Conservation (phyloP, 2,329 filamentous ascomycete genomes). For the Neofusicoccum parvum region DNA sequence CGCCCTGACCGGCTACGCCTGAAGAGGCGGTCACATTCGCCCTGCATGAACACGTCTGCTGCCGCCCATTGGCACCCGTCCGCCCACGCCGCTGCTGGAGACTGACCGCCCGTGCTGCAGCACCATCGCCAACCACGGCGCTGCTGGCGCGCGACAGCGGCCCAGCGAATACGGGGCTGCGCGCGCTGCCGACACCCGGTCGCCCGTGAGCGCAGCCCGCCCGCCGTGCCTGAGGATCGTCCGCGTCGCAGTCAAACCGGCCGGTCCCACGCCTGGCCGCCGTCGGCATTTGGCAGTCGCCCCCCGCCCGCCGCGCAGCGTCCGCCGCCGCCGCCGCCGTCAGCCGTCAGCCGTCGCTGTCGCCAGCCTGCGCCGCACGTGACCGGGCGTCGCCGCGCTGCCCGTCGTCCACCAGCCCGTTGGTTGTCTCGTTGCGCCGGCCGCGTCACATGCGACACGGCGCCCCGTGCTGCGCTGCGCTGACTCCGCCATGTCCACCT, state of each 20-base stretch:
- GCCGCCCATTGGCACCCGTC: background rate
- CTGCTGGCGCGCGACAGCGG: background rate
- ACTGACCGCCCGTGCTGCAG: background rate
- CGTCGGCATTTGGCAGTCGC: background rate
- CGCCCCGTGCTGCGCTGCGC: background rate
- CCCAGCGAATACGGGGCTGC: background rate
- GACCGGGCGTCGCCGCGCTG: conserved; percentile 4
- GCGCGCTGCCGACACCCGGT: background rate
- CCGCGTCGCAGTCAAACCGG: background rate
- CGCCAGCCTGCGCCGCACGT: background rate
- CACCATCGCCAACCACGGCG: background rate
- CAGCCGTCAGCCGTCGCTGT: background rate
- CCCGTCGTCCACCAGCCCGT: background rate
- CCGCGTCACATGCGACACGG: conserved; percentile 18
- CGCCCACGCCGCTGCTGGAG: background rate
- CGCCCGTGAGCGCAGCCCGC: background rate
- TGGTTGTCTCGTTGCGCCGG: background rate
- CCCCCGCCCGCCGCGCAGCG: too few relatives aligned
- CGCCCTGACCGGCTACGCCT: background rate
- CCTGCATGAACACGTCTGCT: conserved; percentile 19
- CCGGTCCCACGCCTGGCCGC: background rate
- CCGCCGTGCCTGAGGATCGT: conserved; percentile 15
- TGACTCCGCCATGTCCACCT: conserved; percentile 67
- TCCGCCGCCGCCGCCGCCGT: background rate
- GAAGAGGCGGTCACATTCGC: conserved; percentile 18